Conservation (phyloP, 176 grass and related monocot species). For the Carex parvula region DNA sequence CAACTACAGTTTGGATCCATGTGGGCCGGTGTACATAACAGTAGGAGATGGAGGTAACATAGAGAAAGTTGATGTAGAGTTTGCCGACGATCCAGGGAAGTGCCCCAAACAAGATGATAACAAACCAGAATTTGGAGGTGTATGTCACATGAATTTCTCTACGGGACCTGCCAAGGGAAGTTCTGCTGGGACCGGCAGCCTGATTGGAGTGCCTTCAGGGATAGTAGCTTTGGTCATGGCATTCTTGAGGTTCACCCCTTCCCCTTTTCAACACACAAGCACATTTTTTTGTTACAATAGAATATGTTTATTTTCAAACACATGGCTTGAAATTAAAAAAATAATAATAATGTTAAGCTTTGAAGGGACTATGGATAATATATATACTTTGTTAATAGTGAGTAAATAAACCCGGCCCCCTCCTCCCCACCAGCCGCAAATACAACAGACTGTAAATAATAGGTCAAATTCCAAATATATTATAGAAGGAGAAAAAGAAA, state of each 20-base stretch:
- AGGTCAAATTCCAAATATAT: background rate
- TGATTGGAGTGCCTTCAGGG: constrained; percentile 82
- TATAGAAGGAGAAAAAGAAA: background rate
- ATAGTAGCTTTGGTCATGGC: constrained; percentile 94
- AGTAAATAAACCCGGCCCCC: background rate
- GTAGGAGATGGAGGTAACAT: constrained; percentile 89
- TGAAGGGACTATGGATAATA: background rate
- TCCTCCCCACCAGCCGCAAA: background rate
- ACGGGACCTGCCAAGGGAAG: constrained; percentile 65
- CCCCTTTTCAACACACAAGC: background rate
- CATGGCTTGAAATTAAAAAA: background rate
- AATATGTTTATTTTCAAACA: background rate
- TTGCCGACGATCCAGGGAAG: constrained; percentile 70
- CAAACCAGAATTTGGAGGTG: constrained; percentile 63
- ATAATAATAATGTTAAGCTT: background rate
- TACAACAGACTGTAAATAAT: background rate
- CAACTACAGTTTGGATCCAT: constrained; percentile 69
- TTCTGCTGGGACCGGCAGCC: constrained; percentile 87
- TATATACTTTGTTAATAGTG: background rate
- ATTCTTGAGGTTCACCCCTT: constrained; percentile 59
- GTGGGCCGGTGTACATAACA: constrained; percentile 71
- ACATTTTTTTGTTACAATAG: background rate
- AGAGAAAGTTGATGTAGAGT: constrained; percentile 63
- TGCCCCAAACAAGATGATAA: constrained; percentile 61
- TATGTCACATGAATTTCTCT: constrained; percentile 84